Evolutionary conservation across 495 filamentous ascomycete genomes (phyloP).

Genomic region (Oleoguttula mirabilis): DNA sequence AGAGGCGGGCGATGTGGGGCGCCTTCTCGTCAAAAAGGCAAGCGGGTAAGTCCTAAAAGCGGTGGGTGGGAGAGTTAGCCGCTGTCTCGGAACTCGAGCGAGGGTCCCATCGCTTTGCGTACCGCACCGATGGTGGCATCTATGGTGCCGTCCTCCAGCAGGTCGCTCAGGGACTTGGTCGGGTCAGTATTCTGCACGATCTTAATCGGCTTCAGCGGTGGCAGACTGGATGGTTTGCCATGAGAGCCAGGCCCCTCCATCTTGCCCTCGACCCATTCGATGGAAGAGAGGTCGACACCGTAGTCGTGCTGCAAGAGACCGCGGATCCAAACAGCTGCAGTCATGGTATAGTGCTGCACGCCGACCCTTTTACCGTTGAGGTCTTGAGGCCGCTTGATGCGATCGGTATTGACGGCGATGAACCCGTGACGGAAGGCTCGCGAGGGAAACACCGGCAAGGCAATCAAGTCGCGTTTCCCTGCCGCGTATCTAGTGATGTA

Average conservation of each 20-base stretch:
- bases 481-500: constrained; percentile 29
- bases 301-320: constrained; percentile 26
- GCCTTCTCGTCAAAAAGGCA: constrained; percentile 24
- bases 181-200: constrained; percentile 21
- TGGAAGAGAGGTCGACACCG: constrained; percentile 29
- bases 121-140: constrained; percentile 33
- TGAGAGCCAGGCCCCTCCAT: constrained; percentile 28
- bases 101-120: no score
- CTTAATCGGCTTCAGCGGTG: constrained; percentile 23
- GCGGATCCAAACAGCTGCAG: constrained; percentile 33
- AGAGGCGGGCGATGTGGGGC: constrained; percentile 28
- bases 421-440: constrained; percentile 32
- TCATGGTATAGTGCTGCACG: constrained; percentile 35
- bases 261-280: constrained; percentile 31
- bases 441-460: constrained; percentile 34
- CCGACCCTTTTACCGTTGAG: constrained; percentile 33
- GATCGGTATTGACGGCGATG: constrained; percentile 30
- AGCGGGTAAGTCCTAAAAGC: no score
- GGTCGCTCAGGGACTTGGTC: constrained; percentile 8
- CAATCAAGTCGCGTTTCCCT: constrained; percentile 28
- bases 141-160: constrained; percentile 32
- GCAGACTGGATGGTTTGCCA: constrained; percentile 26
- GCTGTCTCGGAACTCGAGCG: no score
- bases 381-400: constrained; percentile 28
- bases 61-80: no score